phyloP scores from a whole-genome alignment of 2,329 filamentous ascomycete genomes.

The Phialocephala subalpina region DNA sequence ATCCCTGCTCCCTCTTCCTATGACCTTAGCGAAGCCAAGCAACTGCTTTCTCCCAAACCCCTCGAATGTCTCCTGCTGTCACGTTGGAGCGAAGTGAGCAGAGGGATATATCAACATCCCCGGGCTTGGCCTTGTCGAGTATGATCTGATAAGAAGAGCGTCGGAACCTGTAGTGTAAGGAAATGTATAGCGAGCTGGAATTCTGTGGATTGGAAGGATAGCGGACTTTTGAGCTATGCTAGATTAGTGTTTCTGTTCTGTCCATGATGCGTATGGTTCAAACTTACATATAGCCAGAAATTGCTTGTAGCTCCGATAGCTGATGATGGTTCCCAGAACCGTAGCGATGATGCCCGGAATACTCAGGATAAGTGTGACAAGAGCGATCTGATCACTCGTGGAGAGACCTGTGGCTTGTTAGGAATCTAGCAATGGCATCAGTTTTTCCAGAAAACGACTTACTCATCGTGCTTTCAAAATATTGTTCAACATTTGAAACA shows the following conservation, averaged over 20 bases:
- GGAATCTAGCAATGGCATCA: constrained; percentile 5
- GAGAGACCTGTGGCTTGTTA: constrained; percentile 21
- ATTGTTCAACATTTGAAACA: constrained; percentile 8
- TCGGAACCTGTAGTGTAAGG: constrained; percentile 11
- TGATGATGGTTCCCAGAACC: constrained; percentile 24
- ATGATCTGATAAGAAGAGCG: too few species aligned
- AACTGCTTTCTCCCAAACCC: too few species aligned
- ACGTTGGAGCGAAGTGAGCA: too few species aligned
- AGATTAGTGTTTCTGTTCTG: constrained; percentile 11
- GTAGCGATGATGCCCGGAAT: constrained; percentile 31
- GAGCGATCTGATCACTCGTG: constrained; percentile 26
- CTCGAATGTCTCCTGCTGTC: too few species aligned
- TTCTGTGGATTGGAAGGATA: constrained; percentile 19
- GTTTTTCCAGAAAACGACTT: constrained; percentile 17
- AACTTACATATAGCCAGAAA: constrained; percentile 24
- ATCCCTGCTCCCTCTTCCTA: too few species aligned
- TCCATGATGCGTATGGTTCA: constrained; percentile 6
- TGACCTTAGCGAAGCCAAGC: too few species aligned
- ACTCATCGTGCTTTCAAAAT: constrained; percentile 19
- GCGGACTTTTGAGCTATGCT: constrained; percentile 14
- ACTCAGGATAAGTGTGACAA: constrained; percentile 27
- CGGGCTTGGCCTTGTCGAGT: too few species aligned
- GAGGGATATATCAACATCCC: too few species aligned
- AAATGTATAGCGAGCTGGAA: constrained; percentile 10
- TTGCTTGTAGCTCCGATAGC: constrained; percentile 30